A percentile compares a stretch with the other conserved stretches of the same genome.
phyloP scores from a whole-genome alignment of 148 eudicot genomes.

The Talinum fruticosum region DNA sequence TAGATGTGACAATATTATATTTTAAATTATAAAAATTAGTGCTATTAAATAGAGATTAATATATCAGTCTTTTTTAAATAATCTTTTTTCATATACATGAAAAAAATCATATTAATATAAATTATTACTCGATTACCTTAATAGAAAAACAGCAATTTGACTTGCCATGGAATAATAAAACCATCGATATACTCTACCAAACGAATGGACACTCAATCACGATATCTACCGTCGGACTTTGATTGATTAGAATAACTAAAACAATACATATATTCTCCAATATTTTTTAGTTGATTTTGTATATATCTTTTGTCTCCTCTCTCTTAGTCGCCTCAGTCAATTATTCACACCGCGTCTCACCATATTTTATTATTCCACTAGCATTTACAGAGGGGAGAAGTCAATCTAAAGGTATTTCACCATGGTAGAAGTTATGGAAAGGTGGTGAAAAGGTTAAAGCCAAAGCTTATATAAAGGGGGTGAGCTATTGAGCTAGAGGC shows the following conservation, averaged over 20 bases:
- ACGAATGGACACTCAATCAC: background rate
- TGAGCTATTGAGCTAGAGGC: background rate
- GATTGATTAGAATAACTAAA: background rate
- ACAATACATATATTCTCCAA: background rate
- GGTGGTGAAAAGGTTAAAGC: background rate
- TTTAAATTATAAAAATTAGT: too few relatives aligned
- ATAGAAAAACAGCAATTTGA: too few relatives aligned
- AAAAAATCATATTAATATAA: too few relatives aligned
- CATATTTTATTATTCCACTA: background rate
- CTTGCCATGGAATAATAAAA: background rate
- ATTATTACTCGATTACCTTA: too few relatives aligned
- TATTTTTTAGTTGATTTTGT: background rate
- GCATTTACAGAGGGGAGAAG: too few relatives aligned
- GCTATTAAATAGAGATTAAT: too few relatives aligned
- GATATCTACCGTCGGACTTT: background rate
- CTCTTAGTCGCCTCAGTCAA: background rate
- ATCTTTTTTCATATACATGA: too few relatives aligned
- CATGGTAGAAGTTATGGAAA: background rate
- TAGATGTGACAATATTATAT: too few relatives aligned
- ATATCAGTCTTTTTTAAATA: too few relatives aligned
- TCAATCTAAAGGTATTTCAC: background rate
- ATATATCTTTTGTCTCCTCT: background rate
- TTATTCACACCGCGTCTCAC: background rate
- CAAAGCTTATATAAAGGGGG: constrained; percentile 13
- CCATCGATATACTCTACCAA: background rate